Percentiles rank a stretch among this genome's conserved stretches.
Conservation (phyloP, 495 filamentous ascomycete species). For the Trichocladium antarcticum region DNA sequence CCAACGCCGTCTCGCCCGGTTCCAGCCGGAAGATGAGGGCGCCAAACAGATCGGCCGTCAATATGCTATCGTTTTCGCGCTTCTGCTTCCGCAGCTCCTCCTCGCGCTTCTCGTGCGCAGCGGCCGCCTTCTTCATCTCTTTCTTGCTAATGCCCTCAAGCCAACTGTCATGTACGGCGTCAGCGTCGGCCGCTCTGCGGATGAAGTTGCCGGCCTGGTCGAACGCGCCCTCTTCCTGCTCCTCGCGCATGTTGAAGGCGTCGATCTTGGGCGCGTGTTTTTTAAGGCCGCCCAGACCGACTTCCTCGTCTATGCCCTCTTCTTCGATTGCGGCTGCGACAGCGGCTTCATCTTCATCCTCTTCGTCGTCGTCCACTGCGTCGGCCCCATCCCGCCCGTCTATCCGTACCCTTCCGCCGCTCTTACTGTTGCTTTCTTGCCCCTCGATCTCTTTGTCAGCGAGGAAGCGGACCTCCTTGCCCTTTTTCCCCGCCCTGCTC, state of each 20-base stretch:
- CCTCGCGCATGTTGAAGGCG: conserved; percentile 85
- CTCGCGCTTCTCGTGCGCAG: conserved; percentile 80
- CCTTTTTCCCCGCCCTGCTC: conserved; percentile 48
- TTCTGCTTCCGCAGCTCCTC: conserved; percentile 57
- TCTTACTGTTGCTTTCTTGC: conserved; percentile 62
- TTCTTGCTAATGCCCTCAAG: conserved; percentile 84
- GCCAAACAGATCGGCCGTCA: conserved; percentile 62
- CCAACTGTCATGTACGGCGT: conserved; percentile 87
- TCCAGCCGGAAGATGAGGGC: conserved; percentile 63
- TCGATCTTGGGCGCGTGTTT: conserved; percentile 92
- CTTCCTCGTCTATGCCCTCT: conserved; percentile 67
- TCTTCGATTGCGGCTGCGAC: conserved; percentile 53
- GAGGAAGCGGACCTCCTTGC: conserved; percentile 70
- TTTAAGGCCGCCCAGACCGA: conserved; percentile 82
- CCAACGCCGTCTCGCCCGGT: conserved; percentile 75
- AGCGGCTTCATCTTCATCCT: conserved; percentile 63
- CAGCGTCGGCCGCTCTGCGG: conserved; percentile 77
- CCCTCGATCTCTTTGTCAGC: conserved; percentile 71
- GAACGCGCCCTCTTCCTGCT: conserved; percentile 87
- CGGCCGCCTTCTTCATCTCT: conserved; percentile 77
- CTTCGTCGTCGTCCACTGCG: conserved; percentile 53
- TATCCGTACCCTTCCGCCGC: conserved; percentile 52
- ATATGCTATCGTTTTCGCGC: conserved; percentile 57
- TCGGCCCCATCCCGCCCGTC: conserved; percentile 45
- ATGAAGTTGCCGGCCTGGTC: conserved; percentile 86